Conservation (phyloP, 306 rosid species). For the Prosopis cineraria region DNA sequence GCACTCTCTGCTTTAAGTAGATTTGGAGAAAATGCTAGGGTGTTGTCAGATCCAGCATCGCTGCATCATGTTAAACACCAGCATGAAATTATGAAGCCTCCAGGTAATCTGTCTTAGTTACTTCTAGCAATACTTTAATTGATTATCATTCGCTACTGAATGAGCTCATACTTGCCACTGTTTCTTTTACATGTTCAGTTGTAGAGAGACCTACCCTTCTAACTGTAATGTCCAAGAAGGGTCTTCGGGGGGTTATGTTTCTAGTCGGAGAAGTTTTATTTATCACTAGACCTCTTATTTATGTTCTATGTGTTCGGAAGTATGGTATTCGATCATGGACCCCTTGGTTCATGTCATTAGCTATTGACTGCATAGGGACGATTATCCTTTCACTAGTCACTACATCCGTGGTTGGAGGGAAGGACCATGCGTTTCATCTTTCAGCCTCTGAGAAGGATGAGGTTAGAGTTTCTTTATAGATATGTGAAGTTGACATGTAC, state of each 20-base stretch:
- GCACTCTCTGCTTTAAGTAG: conserved; percentile 80
- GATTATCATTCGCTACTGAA: conserved; percentile 9
- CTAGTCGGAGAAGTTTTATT: conserved; percentile 73
- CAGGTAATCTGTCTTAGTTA: conserved; percentile 44
- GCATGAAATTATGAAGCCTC: conserved; percentile 58
- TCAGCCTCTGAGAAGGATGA: conserved; percentile 77
- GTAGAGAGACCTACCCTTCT: conserved; percentile 62
- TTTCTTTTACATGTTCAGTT: conserved; percentile 51
- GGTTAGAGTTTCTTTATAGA: conserved; percentile 56
- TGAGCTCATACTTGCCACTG: conserved; percentile 40
- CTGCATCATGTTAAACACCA: conserved; percentile 62
- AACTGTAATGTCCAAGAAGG: conserved; percentile 62
- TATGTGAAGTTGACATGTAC: conserved; percentile 10
- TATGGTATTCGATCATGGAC: conserved; percentile 80
- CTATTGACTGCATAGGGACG: conserved; percentile 61
- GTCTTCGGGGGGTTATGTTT: conserved; percentile 70
- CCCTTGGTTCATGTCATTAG: conserved; percentile 89
- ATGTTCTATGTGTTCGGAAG: conserved; percentile 77
- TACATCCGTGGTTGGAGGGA: conserved; percentile 40
- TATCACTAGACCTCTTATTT: conserved; percentile 80
- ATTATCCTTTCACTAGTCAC: conserved; percentile 64
- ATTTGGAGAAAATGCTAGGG: conserved; percentile 82
- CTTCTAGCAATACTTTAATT: conserved; percentile 1
- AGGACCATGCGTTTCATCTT: conserved; percentile 50
- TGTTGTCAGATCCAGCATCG: conserved; percentile 60